phyloP scores from a whole-genome alignment of 2,329 filamentous ascomycete species.

The Claviceps spartinae region DNA sequence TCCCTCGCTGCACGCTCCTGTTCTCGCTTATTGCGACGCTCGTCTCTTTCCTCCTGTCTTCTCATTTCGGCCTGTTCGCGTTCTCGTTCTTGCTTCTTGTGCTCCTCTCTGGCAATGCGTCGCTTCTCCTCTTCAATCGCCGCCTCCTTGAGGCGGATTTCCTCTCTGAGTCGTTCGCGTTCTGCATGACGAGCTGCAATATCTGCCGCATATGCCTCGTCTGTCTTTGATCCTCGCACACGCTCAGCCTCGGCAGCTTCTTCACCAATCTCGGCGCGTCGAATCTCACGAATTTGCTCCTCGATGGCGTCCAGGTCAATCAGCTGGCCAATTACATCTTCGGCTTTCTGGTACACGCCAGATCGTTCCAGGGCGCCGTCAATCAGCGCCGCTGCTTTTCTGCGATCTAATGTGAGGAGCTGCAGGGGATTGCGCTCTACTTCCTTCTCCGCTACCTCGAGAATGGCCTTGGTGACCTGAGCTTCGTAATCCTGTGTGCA shows the following conservation, averaged over 20 bases:
- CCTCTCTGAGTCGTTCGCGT: constrained; percentile 47
- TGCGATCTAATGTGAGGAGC: constrained; percentile 58
- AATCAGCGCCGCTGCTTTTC: constrained; percentile 61
- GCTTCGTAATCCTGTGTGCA: constrained; percentile 50
- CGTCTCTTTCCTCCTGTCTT: constrained; percentile 36
- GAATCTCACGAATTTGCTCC: constrained; percentile 52
- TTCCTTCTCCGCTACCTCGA: constrained; percentile 58
- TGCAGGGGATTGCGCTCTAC: constrained; percentile 60
- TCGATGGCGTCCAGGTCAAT: constrained; percentile 59
- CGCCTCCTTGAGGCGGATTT: constrained; percentile 43
- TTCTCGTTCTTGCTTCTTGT: constrained; percentile 34
- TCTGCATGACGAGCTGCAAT: constrained; percentile 45
- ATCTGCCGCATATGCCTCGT: constrained; percentile 59
- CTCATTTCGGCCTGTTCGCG: constrained; percentile 35
- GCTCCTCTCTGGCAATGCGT: constrained; percentile 43
- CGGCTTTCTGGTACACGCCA: constrained; percentile 60
- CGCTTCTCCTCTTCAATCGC: constrained; percentile 49
- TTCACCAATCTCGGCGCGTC: constrained; percentile 53
- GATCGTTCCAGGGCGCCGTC: constrained; percentile 67
- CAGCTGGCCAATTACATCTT: constrained; percentile 51
- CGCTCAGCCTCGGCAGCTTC: constrained; percentile 55
- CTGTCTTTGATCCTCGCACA: constrained; percentile 53
- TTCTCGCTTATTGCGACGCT: constrained; percentile 36
- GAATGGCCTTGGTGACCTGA: constrained; percentile 50
- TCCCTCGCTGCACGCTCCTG: constrained; percentile 43